Evolutionary conservation across 768 basidiomycete genomes (phyloP).

Genomic region (Lactarius trivialis): DNA sequence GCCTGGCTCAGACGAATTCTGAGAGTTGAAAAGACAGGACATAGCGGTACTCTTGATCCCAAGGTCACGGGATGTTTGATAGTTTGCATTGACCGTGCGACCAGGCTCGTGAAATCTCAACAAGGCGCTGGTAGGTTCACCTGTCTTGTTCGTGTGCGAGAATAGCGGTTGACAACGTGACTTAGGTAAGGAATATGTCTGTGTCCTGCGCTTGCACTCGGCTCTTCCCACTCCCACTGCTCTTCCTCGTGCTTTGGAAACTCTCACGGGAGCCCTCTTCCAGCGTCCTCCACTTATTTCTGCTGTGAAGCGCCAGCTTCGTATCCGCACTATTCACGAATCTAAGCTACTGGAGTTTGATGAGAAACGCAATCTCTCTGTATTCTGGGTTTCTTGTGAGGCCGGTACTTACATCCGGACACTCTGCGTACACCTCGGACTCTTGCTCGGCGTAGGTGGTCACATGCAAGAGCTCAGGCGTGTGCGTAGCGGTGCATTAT

Average conservation of each 20-base stretch:
- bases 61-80: slow-evolving; percentile 99
- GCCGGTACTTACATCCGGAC: slow-evolving; percentile 97
- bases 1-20: slow-evolving; percentile 98
- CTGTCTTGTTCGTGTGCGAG: not conserved
- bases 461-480: slow-evolving; percentile 99
- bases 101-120: slow-evolving; percentile 94
- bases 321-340: slow-evolving; percentile 95
- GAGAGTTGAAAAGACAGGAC: slow-evolving; percentile 96
- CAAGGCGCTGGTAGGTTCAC: slow-evolving; percentile 80
- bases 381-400: slow-evolving; percentile 99
- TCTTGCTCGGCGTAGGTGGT: slow-evolving; percentile 94
- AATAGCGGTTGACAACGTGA: not conserved
- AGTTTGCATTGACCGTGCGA: slow-evolving; percentile 98
- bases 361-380: slow-evolving; percentile 91
- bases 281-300: slow-evolving; percentile 98
- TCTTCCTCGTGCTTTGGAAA: slow-evolving; percentile 90
- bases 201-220: slow-evolving; percentile 89
- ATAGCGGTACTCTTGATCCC: slow-evolving; percentile 97
- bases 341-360: slow-evolving; percentile 95
- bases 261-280: slow-evolving; percentile 95
- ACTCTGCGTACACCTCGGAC: slow-evolving; percentile 92
- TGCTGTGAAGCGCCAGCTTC: slow-evolving; percentile 95
- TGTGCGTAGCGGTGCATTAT: slow-evolving; percentile 92
- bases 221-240: slow-evolving; percentile 73
- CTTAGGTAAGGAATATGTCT: slow-evolving; percentile 95